Base-by-base conservation (phyloP, 116 monocot genomes). In the Trichopus zeylanicus region DNA sequence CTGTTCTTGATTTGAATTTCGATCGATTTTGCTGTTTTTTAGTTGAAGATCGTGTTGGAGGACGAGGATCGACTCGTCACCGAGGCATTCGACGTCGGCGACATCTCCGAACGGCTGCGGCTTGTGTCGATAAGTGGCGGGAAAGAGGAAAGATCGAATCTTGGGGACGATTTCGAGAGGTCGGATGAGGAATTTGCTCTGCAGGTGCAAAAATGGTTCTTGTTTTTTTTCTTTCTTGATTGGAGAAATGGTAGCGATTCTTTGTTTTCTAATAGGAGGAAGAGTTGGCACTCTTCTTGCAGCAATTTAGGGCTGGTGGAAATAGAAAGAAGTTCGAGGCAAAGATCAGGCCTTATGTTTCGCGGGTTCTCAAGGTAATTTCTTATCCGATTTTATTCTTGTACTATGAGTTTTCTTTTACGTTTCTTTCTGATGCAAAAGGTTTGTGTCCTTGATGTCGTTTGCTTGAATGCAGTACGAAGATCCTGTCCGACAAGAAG, bases 181-280 rank as follows among this genome's bases (percentile, higher is more conserved):
- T 81, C 83, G 12, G 90, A 95, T 62, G 89, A 87, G 55, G 83
- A 95, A 66, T 70, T 95, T 53, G 95, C 95, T 19, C 73, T 95
- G 73, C 95, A 95, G 82, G 88, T 75, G 26, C 34, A 13, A 12
- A 13, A 56, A 21, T 0, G 46, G 22, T 15, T 24, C 56, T 53
- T 7, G 26, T 34, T 49, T 60, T 33, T 18, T 21, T 55, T 6
- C 3, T 22, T 35, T 59, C 20, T 59, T 59, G 37, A 24, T 59
- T 21, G 19, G 7, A 9, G 29, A 29, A 24, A n/a, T 24, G 12
- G 21, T 12, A 16, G 2, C 5, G 16, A 26, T 69, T 57, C 26
- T 18, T 63, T 63, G 10, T 26, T 27, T n/a, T 52, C 23, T 52
- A 22, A 61, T 29, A 95, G 95, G 95, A 80, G 4, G 87, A 95